Evolutionary conservation across 169 alveolate species (phyloP), one percentile per base, ranked within the genome.

Genomic region (Plasmodium billcollinsi): DNA sequence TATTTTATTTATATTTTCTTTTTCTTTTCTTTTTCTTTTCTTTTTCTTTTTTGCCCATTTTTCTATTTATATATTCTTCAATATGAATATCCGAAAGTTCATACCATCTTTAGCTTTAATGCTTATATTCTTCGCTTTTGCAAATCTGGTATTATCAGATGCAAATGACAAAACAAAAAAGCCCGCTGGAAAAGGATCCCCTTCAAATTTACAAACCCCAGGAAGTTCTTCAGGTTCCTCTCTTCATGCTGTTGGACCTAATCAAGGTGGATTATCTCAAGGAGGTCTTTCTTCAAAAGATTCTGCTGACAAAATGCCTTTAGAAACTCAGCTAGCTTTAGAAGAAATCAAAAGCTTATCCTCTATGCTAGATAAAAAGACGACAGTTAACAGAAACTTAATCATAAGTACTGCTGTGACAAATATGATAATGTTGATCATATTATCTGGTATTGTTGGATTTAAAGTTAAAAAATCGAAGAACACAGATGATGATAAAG

Each of bases 371-470:
- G 73, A 74, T 43, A 74, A 74, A 47, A 74, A 74, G 39, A 50
- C 88, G 6, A 14, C 69, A 56, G 8, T 65, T 3, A 74, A 74
- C 26, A 74, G 73, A 59, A 59, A 26, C 26, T 29, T 74, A 26
- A 74, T 74, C 11, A 59, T 74, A 14, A 59, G 70, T 14, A 58
- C 88, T 2, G 71, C 88, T 15, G 49, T 58, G 2, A 74, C 58
- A 33, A 74, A 74, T 72, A 74, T 50, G 49, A 50, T 59, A 12
- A 6, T 74, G 33, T 59, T 74, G 29, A 14, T 47, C 7, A 29
- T 74, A 15, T 56, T 74, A 39, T 74, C 88, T 49, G 88, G 73
- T 15, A 20, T 74, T n/a, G 45, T 74, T 14, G 88, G 88, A 58
- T 74, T 58, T 49, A 59, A 26, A 21, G 61, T 72, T 58, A 56